Conservation (phyloP, 2,329 filamentous ascomycete genomes). For the Stachybotrys echinatus region DNA sequence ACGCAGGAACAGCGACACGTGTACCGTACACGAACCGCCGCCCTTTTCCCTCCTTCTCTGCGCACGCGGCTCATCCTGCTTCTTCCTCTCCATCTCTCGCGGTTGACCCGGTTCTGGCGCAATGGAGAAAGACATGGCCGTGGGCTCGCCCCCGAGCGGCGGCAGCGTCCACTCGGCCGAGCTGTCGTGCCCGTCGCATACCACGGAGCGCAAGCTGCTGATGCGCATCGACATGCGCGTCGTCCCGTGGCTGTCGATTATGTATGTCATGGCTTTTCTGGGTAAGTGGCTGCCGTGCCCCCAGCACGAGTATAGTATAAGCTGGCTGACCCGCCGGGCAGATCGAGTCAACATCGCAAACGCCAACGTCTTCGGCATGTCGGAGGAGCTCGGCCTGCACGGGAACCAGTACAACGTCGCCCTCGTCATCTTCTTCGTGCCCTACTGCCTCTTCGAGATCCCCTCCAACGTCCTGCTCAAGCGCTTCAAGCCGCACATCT, state of each 20-base stretch:
- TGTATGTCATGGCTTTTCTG: slow-evolving; percentile 67
- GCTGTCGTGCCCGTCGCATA: slow-evolving; percentile 42
- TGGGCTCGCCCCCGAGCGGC: too few relatives aligned
- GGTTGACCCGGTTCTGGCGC: not conserved
- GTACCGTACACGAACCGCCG: too few relatives aligned
- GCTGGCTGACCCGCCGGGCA: too few relatives aligned
- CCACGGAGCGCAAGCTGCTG: slow-evolving; percentile 60
- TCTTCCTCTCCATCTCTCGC: not conserved
- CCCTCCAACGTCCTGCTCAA: slow-evolving; percentile 66
- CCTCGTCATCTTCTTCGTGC: slow-evolving; percentile 76
- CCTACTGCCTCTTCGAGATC: slow-evolving; percentile 69
- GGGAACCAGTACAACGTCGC: slow-evolving; percentile 66
- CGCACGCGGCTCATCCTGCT: not conserved
- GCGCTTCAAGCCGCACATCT: slow-evolving; percentile 54
- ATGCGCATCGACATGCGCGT: slow-evolving; percentile 66
- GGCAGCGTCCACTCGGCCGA: not conserved
- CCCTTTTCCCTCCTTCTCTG: too few relatives aligned
- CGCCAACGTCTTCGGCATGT: slow-evolving; percentile 62
- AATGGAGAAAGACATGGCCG: not conserved
- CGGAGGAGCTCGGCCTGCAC: slow-evolving; percentile 55
- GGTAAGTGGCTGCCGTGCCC: slow-evolving; percentile 28
- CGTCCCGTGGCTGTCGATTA: slow-evolving; percentile 65
- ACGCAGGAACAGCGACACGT: too few relatives aligned
- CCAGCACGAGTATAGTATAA: slow-evolving; percentile 3
- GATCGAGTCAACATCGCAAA: slow-evolving; percentile 77